Conservation (phyloP, 352 stramenopile genomes). For the Globisporangium nodosum region DNA sequence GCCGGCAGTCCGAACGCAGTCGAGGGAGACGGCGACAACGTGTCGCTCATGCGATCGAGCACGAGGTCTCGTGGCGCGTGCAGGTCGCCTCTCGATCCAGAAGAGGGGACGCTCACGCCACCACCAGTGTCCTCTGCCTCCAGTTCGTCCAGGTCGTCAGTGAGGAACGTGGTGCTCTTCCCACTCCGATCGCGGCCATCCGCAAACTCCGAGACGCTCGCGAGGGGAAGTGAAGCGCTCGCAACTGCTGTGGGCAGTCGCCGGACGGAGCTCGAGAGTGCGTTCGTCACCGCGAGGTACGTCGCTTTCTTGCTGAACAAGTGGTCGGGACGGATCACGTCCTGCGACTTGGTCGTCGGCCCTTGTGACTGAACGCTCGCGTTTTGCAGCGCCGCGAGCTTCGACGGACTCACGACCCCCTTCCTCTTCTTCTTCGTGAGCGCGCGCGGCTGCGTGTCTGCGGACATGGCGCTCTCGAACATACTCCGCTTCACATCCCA, state of each 20-base stretch:
- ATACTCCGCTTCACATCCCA: constrained; percentile 71
- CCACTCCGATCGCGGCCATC: neutral
- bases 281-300: constrained; percentile 52
- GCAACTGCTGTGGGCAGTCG: constrained; percentile 30
- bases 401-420: constrained; percentile 27
- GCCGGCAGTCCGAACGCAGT: constrained; percentile 58
- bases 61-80: constrained; percentile 18
- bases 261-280: constrained; percentile 52
- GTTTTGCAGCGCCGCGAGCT: constrained; percentile 40
- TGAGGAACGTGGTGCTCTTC: constrained; percentile 15
- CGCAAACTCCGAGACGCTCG: constrained; percentile 17
- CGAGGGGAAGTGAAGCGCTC: constrained; percentile 24
- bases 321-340: constrained; percentile 63
- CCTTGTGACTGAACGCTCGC: constrained; percentile 29
- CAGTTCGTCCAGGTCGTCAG: neutral
- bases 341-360: constrained; percentile 27
- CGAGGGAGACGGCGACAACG: constrained; percentile 13
- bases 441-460: constrained; percentile 12
- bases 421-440: constrained; percentile 31
- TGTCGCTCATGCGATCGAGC: constrained; percentile 18
- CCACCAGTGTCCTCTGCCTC: no score
- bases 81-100: no score
- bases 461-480: constrained; percentile 22
- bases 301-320: constrained; percentile 61
- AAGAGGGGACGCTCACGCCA: no score